Evolutionary conservation across 129 eudicot species (phyloP).

Genomic region (Pseudognaphalium luteoalbum): DNA sequence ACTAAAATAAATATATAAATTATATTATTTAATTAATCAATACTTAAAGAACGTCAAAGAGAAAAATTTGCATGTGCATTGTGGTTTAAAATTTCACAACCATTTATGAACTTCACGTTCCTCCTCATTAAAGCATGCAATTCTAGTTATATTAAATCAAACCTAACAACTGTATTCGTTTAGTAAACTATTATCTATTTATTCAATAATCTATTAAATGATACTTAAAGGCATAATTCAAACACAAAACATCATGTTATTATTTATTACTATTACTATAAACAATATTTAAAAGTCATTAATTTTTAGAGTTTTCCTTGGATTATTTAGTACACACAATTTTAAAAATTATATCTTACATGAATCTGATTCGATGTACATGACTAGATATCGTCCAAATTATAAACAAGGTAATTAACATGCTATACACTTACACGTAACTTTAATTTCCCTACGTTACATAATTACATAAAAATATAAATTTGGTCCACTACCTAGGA

Average conservation of each 20-base stretch:
- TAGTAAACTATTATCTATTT: not conserved
- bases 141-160: slow-evolving; percentile 37
- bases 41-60: slow-evolving; percentile 36
- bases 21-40: not conserved
- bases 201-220: not conserved
- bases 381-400: not conserved
- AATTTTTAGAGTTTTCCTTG: too few relatives aligned
- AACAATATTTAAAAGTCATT: too few relatives aligned
- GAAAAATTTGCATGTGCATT: slow-evolving; percentile 48
- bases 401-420: not conserved
- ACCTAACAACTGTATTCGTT: slow-evolving; percentile 34
- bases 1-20: slow-evolving; percentile 14
- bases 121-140: slow-evolving; percentile 43
- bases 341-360: too few relatives aligned
- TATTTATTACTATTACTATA: not conserved
- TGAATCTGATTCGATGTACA: not conserved
- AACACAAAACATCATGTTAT: not conserved
- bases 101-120: slow-evolving; percentile 51
- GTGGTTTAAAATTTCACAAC: slow-evolving; percentile 38
- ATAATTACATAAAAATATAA: too few relatives aligned
- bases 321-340: too few relatives aligned
- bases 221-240: not conserved
- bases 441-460: not conserved
- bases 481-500: too few relatives aligned
- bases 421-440: not conserved